Base-by-base conservation (phyloP, 306 rosid genomes). In the Vachellia pachyceras region DNA sequence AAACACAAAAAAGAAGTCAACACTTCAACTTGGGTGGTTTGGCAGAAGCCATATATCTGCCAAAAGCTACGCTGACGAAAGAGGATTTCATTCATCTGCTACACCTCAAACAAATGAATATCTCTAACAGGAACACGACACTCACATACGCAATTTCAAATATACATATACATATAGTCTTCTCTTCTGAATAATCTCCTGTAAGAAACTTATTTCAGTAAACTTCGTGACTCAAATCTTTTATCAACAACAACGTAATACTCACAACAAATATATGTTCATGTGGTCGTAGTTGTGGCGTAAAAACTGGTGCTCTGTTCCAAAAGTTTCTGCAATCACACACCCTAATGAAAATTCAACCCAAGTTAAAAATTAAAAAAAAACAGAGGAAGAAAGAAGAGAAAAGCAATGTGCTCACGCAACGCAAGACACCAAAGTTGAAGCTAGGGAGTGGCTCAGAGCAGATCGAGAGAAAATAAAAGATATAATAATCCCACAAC, bases 401-500 rank as follows among this genome's bases (percentile, higher is more conserved):
- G 69, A 7, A 33, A 64, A 64, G 12, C 20, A 17, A 7, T 36
- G 71, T 7, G 23, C 46, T 17, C 71, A 66, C 71, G 71, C 71
- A 61, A 61, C 68, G 66, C 37, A 64, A 66, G 13, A 66, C 71
- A 66, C 25, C 46, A 66, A 66, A 66, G 71, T 66, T 66, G 71
- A 66, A 66, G 23, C 36, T 25, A 60, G 36, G 10, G 65, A 58
- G 35, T 58, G 65, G 65, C 23, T 22, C 35, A 23, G 64, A 58
- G 65, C 33, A 1, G 65, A 58, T 58, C 10, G 36, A 23, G 15
- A 10, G 63, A 14, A 49, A 15, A 13, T 5, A 22, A 55, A 55
- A 20, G 25, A 9, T 6, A 55, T 6, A 8, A 12, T 23, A 23
- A 23, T 10, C 65, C 65, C 36, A 64, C 69, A 8, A 64, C 15